Percentiles rank a stretch among this genome's conserved stretches.
Evolutionary conservation across 176 grass and related monocot genomes (phyloP).

Genomic region (Neostapfia colusana): DNA sequence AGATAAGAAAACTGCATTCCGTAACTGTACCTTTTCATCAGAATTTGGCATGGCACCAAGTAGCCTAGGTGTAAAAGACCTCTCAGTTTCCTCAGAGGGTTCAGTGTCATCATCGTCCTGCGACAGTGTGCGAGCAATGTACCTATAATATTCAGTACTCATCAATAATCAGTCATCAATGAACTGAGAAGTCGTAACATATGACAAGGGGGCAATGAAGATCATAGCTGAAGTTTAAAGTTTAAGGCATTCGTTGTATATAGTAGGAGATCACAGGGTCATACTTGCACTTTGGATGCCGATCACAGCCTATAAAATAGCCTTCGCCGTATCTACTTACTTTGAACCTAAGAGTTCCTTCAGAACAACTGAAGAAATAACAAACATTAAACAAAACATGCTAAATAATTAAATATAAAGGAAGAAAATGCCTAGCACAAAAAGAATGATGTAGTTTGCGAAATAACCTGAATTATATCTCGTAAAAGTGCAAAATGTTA

Average conservation of each 20-base stretch:
- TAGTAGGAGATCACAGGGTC: constrained; percentile 26
- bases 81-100: constrained; percentile 39
- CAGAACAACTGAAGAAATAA: constrained; percentile 74
- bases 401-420: constrained; percentile 19
- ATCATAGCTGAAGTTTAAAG: constrained; percentile 28
- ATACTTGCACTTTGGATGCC: constrained; percentile 95
- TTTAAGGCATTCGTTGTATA: constrained; percentile 23
- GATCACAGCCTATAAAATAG: constrained; percentile 93
- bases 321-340: constrained; percentile 84
- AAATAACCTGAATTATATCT: constrained; percentile 8
- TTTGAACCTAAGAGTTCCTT: constrained; percentile 88
- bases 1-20: constrained; percentile 22
- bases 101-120: constrained; percentile 63
- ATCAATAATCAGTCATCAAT: constrained; percentile 26
- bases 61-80: constrained; percentile 56
- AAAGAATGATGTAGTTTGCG: neutral
- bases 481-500: neutral
- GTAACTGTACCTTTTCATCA: constrained; percentile 53
- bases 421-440: constrained; percentile 9
- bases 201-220: constrained; percentile 14
- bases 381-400: neutral
- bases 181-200: constrained; percentile 28
- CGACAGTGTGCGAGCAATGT: constrained; percentile 64
- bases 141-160: constrained; percentile 52
- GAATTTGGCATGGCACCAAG: constrained; percentile 71